Evolutionary conservation across 1,284 basidiomycete species (phyloP).

Genomic region (Ustilago bromivora): DNA sequence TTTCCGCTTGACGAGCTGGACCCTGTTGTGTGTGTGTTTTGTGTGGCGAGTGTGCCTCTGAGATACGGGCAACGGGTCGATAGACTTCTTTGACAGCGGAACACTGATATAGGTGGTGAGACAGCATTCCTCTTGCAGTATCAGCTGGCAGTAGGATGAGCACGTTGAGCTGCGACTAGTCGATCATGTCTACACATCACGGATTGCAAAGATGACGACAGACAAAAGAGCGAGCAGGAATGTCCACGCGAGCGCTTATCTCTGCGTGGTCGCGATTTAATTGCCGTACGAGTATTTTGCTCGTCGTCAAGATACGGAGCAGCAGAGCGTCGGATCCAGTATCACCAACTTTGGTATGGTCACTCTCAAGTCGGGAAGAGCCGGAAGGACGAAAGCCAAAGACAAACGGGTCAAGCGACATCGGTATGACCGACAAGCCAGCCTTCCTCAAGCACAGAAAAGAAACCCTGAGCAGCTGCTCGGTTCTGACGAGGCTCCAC

Average conservation of each 20-base stretch:
- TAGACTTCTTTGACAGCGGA: neutral
- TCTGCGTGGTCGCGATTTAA: neutral
- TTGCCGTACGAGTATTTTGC: neutral
- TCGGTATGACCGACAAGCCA: neutral
- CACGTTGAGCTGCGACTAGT: too few relatives aligned
- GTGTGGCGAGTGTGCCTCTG: neutral
- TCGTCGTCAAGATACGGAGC: neutral
- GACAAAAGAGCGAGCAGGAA: neutral
- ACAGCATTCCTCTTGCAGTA: neutral
- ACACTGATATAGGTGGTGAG: neutral
- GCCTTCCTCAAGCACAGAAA: neutral
- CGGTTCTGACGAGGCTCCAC: neutral
- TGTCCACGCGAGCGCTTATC: conserved; percentile 10
- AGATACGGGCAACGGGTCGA: neutral
- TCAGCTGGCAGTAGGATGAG: too few relatives aligned
- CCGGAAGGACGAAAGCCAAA: neutral
- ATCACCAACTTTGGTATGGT: too few relatives aligned
- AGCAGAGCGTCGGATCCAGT: too few relatives aligned
- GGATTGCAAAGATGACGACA: neutral
- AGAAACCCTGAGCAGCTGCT: neutral
- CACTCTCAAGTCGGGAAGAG: neutral
- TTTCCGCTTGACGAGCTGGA: conserved; percentile 29
- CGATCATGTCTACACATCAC: neutral
- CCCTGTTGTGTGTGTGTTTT: conserved; percentile 7
- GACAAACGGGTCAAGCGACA: neutral